Evolutionary conservation across 2,329 filamentous ascomycete species (phyloP).

Genomic region (Aspergillus amoenus): DNA sequence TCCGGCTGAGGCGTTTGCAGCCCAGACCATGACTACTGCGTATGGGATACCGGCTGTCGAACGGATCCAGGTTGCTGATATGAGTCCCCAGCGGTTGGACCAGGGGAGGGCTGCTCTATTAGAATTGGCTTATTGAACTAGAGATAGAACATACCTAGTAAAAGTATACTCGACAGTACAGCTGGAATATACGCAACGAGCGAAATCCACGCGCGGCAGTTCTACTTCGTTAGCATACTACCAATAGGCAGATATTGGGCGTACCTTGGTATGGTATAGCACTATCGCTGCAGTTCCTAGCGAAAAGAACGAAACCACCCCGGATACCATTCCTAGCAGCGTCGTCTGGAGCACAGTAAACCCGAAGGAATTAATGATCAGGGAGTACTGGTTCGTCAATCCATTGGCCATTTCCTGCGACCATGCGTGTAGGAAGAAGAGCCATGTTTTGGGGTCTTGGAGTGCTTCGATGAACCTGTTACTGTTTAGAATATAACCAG

Average conservation of each 20-base stretch:
- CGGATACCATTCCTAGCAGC: slow-evolving; percentile 24
- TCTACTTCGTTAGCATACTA: background rate
- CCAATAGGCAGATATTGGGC: background rate
- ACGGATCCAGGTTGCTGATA: slow-evolving; percentile 39
- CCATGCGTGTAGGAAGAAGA: slow-evolving; percentile 37
- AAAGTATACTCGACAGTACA: slow-evolving; percentile 37
- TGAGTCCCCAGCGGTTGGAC: slow-evolving; percentile 39
- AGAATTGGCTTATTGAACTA: background rate
- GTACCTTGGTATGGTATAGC: slow-evolving; percentile 30
- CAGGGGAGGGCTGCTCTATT: slow-evolving; percentile 29
- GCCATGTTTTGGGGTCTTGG: slow-evolving; percentile 34
- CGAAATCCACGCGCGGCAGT: slow-evolving; percentile 20
- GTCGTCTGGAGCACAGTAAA: slow-evolving; percentile 34
- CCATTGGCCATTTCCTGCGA: slow-evolving; percentile 35
- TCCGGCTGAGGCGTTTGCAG: slow-evolving; percentile 38
- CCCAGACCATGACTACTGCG: slow-evolving; percentile 42
- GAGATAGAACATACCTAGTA: slow-evolving; percentile 17
- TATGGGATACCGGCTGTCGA: slow-evolving; percentile 39
- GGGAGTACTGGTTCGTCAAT: slow-evolving; percentile 45
- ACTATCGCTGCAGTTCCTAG: slow-evolving; percentile 29
- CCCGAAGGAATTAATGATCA: slow-evolving; percentile 48
- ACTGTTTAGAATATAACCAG: background rate
- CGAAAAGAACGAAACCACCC: slow-evolving; percentile 27
- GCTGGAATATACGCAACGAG: slow-evolving; percentile 35
- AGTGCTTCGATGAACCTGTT: slow-evolving; percentile 31